Evolutionary conservation across 2,329 filamentous ascomycete species (phyloP).

Genomic region (Myriosclerotinia scirpicola): DNA sequence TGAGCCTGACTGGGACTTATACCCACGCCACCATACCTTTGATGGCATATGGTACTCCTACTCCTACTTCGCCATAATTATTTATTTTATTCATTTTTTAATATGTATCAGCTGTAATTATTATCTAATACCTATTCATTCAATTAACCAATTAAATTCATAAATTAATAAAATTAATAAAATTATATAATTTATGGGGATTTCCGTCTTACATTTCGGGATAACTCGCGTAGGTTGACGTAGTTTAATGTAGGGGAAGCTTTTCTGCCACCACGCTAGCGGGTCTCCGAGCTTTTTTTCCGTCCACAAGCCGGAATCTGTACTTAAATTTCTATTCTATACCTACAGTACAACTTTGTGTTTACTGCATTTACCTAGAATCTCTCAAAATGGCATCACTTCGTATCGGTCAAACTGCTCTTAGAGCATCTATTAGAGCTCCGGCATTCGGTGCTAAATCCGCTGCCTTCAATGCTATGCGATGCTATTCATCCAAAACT

Average conservation of each 20-base stretch:
- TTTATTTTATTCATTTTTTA: no score
- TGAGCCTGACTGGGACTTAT: no score
- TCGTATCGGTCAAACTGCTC: slow-evolving; percentile 76
- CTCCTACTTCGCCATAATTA: not conserved
- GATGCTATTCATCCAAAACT: slow-evolving; percentile 92
- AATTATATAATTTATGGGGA: slow-evolving; percentile 6
- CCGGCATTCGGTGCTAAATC: slow-evolving; percentile 67
- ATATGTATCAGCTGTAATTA: no score
- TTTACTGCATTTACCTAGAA: slow-evolving; percentile 7
- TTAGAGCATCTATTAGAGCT: slow-evolving; percentile 72
- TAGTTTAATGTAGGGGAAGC: not conserved
- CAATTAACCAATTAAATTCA: not conserved
- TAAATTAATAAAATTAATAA: no score
- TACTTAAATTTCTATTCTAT: slow-evolving; percentile 40
- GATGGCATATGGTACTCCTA: no score
- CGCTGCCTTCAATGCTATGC: slow-evolving; percentile 76
- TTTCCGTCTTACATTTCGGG: slow-evolving; percentile 19
- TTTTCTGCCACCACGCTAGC: slow-evolving; percentile 15
- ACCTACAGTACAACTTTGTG: slow-evolving; percentile 29
- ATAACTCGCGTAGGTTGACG: slow-evolving; percentile 20
- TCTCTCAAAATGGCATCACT: slow-evolving; percentile 72
- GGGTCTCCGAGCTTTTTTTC: slow-evolving; percentile 20
- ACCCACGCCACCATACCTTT: no score
- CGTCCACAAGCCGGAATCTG: slow-evolving; percentile 15
- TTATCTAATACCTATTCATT: not conserved